Base-by-base conservation (phyloP, 1,284 basidiomycete genomes). In the Ustilago curta region DNA sequence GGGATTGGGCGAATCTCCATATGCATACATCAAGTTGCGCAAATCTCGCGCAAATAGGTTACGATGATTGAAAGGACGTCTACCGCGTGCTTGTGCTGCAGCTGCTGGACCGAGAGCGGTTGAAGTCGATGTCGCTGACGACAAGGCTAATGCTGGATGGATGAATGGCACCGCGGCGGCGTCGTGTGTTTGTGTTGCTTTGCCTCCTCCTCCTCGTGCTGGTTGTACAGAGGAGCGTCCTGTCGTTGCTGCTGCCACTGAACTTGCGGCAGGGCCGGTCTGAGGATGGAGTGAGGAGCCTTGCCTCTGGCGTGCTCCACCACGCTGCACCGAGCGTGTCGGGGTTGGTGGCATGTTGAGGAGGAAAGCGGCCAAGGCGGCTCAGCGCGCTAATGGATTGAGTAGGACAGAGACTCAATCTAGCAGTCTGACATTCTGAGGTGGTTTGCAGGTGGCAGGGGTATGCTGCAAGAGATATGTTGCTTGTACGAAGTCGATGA, bases 11-110 rank as follows among this genome's bases (percentile, higher is more conserved):
- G 93, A 92, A 82, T 97, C 94, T 19, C 94, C 94, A 83, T 95
- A 97, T n/a, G 92, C 93, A 81, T 94, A 96, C 94, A 96, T 95
- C 57, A 96, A 87, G 63, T 89, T 91, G 71, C 91, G 90, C 64
- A 96, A 40, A 18, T 81, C 79, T 21, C 77, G 72, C 27, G 75
- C 59, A 47, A 80, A 81, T 1, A 81, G 67, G 32, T 79, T 77
- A 4, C 73, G 74, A 51, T 78, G 73, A 51, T 77, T 79, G 66
- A 80, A 81, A 8, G 78, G 77, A 2, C 77, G 64, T 25, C 79
- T 45, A 14, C 73, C 73, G 12, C 68, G 68, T 3, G 39, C 19
- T 25, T 70, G 64, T 9, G 68, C 73, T 21, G 58, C 58, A 6
- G 43, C 48, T n/a, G 64, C 68, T 27, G 53, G 49, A 21, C 60